These are phyloP conservation scores for Aspergillus avenaceus DNA, from an alignment of 495 filamentous ascomycete species.

Conservation along the genomic window DNA sequence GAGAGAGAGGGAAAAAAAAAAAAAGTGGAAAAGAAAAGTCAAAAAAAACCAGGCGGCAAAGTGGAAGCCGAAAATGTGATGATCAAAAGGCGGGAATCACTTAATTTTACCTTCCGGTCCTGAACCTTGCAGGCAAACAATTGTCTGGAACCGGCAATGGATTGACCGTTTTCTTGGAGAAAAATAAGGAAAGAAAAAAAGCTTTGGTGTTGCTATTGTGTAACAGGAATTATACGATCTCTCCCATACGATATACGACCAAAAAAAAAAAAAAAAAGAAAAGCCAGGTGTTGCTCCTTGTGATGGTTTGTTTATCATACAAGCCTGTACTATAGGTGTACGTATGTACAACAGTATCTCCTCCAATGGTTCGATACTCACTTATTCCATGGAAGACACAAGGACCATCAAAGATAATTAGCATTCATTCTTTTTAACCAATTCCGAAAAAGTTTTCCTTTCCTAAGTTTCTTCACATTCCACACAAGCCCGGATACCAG, in stretches of 20 bases:
- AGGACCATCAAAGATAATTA: too few species aligned
- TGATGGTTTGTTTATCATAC: background rate
- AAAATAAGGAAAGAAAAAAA: background rate
- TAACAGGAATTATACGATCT: background rate
- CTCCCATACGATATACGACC: background rate
- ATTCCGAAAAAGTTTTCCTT: background rate
- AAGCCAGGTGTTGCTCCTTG: background rate
- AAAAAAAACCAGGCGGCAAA: constrained; percentile 21
- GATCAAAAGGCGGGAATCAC: constrained; percentile 26
- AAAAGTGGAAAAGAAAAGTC: constrained; percentile 7
- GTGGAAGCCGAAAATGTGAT: background rate
- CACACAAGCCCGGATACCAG: background rate
- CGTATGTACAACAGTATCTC: background rate
- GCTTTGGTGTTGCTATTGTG: background rate
- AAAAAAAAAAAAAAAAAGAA: background rate
- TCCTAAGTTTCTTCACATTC: background rate
- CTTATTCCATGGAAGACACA: background rate
- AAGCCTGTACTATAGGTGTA: background rate
- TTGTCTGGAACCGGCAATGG: background rate
- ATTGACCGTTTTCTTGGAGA: background rate
- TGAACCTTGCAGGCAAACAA: background rate
- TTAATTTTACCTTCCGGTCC: background rate
- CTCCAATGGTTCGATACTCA: background rate
- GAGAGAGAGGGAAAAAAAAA: constrained; percentile 1
- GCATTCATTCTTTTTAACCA: background rate